Percentiles rank a stretch among this genome's conserved stretches.
phyloP scores from a whole-genome alignment of 768 basidiomycete species.

The Russula foetens region DNA sequence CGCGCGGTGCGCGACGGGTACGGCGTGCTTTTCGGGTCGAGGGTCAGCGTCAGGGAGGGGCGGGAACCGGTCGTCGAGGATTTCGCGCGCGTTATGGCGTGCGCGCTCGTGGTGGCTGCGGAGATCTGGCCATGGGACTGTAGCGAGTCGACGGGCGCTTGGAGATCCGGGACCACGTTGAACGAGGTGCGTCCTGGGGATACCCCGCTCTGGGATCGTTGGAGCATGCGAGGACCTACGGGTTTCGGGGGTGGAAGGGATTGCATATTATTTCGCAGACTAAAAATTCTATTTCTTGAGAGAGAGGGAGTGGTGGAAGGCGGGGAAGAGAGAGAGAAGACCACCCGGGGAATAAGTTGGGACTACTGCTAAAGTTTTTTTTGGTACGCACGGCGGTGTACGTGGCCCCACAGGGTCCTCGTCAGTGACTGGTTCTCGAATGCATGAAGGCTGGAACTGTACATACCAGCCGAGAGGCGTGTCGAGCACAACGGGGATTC shows the following conservation, averaged over 20 bases:
- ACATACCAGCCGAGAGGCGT: not conserved
- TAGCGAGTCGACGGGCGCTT: not conserved
- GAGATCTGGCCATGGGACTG: not conserved
- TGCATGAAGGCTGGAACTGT: not conserved
- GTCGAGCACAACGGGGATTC: not conserved
- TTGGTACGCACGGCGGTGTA: no score
- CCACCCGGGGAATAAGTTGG: no score
- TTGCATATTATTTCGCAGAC: not conserved
- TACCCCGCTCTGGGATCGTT: conserved; percentile 4
- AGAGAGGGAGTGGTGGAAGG: no score
- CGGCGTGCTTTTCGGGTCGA: not conserved
- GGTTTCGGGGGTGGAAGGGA: not conserved
- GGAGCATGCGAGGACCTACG: conserved; percentile 6
- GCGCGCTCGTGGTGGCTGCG: not conserved
- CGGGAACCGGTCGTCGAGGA: not conserved
- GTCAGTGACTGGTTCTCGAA: no score
- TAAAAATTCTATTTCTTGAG: not conserved
- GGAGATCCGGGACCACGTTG: not conserved
- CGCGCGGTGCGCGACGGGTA: not conserved
- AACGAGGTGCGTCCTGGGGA: not conserved
- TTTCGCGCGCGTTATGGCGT: not conserved
- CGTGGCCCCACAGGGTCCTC: no score
- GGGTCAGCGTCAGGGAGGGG: conserved; percentile 5
- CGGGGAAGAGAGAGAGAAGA: no score
- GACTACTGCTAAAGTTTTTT: no score